Percentiles rank a stretch among this genome's conserved stretches.
phyloP scores from a whole-genome alignment of 192 early-diverging fungal species.

The Backusella circina region DNA sequence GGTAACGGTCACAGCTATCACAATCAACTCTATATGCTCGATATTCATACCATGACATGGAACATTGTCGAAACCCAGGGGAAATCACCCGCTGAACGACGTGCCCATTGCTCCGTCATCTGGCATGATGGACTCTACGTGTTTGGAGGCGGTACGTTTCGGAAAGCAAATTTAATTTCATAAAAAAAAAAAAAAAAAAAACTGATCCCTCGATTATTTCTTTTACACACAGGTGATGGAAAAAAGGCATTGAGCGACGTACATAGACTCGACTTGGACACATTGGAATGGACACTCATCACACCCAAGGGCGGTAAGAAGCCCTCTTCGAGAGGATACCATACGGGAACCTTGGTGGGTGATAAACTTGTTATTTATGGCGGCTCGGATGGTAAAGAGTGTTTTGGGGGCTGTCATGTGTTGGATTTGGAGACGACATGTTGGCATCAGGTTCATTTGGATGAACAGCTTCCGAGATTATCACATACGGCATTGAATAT shows the following conservation, averaged over 20 bases:
- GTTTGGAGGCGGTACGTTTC: constrained; percentile 93
- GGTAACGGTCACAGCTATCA: constrained; percentile 82
- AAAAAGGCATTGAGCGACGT: constrained; percentile 76
- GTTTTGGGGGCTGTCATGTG: constrained; percentile 63
- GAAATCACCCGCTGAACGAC: constrained; percentile 56
- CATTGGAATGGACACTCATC: constrained; percentile 52
- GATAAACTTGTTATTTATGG: constrained; percentile 79
- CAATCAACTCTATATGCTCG: constrained; percentile 73
- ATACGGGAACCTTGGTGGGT: constrained; percentile 81
- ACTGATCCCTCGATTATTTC: too few relatives aligned
- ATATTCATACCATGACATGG: constrained; percentile 72
- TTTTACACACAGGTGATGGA: too few relatives aligned
- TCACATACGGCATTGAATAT: constrained; percentile 80
- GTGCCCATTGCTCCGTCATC: constrained; percentile 75
- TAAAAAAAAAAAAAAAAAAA: too few relatives aligned
- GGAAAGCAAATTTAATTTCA: too few relatives aligned
- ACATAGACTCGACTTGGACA: constrained; percentile 56
- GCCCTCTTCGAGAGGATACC: constrained; percentile 80
- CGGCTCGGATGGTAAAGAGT: constrained; percentile 79
- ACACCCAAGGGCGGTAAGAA: constrained; percentile 49
- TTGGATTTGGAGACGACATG: constrained; percentile 50
- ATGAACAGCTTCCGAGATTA: constrained; percentile 62
- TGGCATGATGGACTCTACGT: constrained; percentile 70
- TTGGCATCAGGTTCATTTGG: constrained; percentile 63
- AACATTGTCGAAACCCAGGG: constrained; percentile 52